Evolutionary conservation across 169 alveolate genomes (phyloP).

Genomic region (Neospora caninum): DNA sequence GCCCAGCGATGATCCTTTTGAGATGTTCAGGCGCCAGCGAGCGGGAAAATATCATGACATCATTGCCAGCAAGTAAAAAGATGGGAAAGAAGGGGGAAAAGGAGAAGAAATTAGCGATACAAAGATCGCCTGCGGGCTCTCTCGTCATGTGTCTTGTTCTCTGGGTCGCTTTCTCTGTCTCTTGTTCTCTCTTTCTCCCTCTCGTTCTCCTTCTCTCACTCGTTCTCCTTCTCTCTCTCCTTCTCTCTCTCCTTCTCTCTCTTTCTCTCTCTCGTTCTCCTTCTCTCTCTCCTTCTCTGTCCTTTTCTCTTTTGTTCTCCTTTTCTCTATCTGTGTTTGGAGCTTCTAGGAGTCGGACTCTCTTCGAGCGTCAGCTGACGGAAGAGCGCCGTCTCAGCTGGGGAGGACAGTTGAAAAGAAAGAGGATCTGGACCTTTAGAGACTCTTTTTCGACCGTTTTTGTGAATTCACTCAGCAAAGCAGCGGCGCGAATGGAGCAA

Average conservation of each 20-base stretch:
- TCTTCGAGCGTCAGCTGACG: not conserved
- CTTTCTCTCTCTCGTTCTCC: not conserved
- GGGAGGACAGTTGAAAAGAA: not conserved
- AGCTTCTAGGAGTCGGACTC: not conserved
- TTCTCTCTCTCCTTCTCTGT: not conserved
- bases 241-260: not conserved
- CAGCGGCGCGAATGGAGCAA: slow-evolving; percentile 3
- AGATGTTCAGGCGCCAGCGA: not conserved
- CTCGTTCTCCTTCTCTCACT: not conserved
- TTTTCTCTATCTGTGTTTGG: not conserved
- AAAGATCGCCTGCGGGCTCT: not conserved
- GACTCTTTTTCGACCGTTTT: too few relatives aligned
- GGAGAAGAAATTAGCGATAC: too few relatives aligned
- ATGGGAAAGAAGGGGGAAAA: not conserved
- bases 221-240: not conserved
- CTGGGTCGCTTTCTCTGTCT: not conserved
- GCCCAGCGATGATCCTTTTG: slow-evolving; percentile 39
- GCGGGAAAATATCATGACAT: slow-evolving; percentile 34
- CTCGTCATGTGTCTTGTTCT: not conserved
- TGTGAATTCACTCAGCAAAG: slow-evolving; percentile 25
- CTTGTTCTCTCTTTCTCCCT: not conserved
- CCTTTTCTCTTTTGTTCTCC: not conserved
- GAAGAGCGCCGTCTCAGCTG: not conserved
- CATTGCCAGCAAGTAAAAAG: slow-evolving; percentile 8
- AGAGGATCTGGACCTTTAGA: not conserved